Base-by-base conservation (phyloP, 257 asterid genomes). In the Fraxinus quadrangulata region DNA sequence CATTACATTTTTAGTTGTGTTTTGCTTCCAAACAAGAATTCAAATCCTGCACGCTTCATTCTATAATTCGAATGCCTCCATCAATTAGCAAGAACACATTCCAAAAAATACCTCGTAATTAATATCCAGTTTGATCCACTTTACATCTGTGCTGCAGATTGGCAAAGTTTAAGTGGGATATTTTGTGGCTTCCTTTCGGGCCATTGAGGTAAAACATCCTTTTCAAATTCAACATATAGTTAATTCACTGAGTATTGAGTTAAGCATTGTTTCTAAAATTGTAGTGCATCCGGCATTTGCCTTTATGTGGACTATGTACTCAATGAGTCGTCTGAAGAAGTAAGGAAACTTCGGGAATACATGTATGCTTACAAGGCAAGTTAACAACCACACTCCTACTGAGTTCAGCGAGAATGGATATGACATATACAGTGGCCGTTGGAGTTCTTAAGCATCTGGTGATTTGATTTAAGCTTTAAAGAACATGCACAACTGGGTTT, bases 161-260 rank as follows among this genome's bases (percentile, higher is more conserved):
- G 92, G 82, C 97, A 36, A 90, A 84, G 89, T 94, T 91, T 78
- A 90, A 96, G 78, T 91, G 99, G 97, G 97, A 94, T 74, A 77
- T 87, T 70, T 28, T 90, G 37, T 94, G 99, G 99, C 90, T 94
- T 86, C 95, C 97, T 69, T 59, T 90, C n/a, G 86, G 92, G 24
- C 97, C 99, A 54, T 79, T 94, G 69, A 86, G 97, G 98, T 94
- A 83, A 75, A 73, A 73, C 72, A 69, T 75, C 3, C 6, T 77
- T 76, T 70, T 49, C 4, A 10, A 16, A 17, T 19, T 51, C 69
- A 24, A 24, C 17, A 42, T 68, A 70, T 16, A 16, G 3, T 59
- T 75, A 6, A 67, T 26, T 69, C 51, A 66, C 42, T 56, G 31
- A n/a, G 21, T 36, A 16, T 24, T 1, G 56, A 87, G 36, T 49